Evolutionary conservation across 495 filamentous ascomycete species (phyloP).

Genomic region (Clohesyomyces aquaticus): DNA sequence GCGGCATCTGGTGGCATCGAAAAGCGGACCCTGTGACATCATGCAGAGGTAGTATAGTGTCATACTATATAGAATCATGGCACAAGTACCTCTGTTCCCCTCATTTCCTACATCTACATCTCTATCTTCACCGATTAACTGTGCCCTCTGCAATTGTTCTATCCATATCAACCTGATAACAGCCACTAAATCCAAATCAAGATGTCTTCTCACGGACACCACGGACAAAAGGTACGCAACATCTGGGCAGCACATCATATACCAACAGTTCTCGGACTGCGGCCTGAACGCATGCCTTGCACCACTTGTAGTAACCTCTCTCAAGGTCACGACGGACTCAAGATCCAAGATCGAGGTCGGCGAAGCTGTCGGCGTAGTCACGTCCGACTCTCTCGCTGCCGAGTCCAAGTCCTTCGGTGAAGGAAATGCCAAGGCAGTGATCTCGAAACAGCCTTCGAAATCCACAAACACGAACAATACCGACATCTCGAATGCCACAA

Average conservation of each 20-base stretch:
- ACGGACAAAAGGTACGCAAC: conserved; percentile 21
- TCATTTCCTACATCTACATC: background rate
- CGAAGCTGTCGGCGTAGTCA: conserved; percentile 61
- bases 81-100: background rate
- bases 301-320: background rate
- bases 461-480: conserved; percentile 61
- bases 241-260: background rate
- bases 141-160: background rate
- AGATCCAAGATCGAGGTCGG: conserved; percentile 50
- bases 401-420: conserved; percentile 63
- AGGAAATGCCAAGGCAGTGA: conserved; percentile 55
- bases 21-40: background rate
- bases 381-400: conserved; percentile 67
- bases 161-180: background rate
- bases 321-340: conserved; percentile 54
- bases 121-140: background rate
- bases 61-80: background rate
- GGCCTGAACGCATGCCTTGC: background rate
- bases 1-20: background rate
- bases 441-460: conserved; percentile 52
- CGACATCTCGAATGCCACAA: conserved; percentile 57
- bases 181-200: background rate
- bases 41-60: background rate
- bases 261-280: background rate
- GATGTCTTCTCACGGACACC: conserved; percentile 1